Base-by-base conservation (phyloP, 805 yeast genomes). In the Yarrowia phangngaensis region DNA sequence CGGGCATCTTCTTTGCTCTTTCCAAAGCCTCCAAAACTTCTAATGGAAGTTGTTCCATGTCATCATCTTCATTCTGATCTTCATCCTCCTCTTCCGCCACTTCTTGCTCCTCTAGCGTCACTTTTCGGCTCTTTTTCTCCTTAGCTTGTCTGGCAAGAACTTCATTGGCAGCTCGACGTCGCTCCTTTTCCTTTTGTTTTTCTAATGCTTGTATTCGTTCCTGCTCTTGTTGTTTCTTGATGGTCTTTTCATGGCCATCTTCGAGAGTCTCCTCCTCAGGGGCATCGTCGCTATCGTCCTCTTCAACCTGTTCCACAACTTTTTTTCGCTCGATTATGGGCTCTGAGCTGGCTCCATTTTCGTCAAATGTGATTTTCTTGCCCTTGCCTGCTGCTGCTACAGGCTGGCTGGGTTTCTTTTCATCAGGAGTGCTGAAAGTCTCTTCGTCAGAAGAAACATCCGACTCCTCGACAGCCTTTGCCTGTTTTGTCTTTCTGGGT, bases 181-280 rank as follows among this genome's bases (percentile, higher is more conserved):
- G 54, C 43, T 58, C 55, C 47, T 59, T 61, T 23, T 50, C 53
- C 19, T 27, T 47, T 20, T 48, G 41, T 27, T 47, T 22, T 20
- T 51, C 48, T 24, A 51, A 51, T 38, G 53, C 38, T 9, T 20
- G 16, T 17, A 38, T 11, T 11, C 32, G 23, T 40, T 50, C 27
- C 20, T 23, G 50, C 28, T 52, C 54, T 14, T 50, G 47, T 16
- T 33, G 50, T 26, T 50, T 26, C 17, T 26, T 32, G 38, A 34
- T 22, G 8, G 48, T 32, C 15, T 50, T 28, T 19, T 45, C 43
- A 11, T 56, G 54, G 1, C 65, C 53, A 7, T 49, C 56, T 15
- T 43, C 30, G 36, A 61, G 53, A 8, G 58, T 52, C 32, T 60
- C 63, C 48, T 64, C 69, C 33, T 64, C 68, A 11, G 69, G 69